Conservation (phyloP, 164 flowering plant genomes). For the Amborella trichopoda region DNA sequence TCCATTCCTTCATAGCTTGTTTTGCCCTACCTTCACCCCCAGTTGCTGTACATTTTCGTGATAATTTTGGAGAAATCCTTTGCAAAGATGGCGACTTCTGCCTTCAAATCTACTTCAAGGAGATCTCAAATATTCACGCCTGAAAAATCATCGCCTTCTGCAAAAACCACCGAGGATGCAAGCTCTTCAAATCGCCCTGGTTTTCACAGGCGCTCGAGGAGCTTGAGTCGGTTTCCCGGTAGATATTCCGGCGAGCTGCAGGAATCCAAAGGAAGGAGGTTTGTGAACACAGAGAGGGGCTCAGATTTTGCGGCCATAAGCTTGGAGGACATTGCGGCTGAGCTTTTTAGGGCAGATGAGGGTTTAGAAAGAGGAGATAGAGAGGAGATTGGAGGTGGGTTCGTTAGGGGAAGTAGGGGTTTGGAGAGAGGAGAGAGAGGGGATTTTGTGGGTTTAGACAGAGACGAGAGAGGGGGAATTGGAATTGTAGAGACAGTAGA, state of each 20-base stretch:
- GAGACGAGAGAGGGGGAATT: no score
- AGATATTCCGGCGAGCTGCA: slow-evolving; percentile 10
- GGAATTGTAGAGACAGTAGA: no score
- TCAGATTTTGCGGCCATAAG: slow-evolving; percentile 67
- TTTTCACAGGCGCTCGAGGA: slow-evolving; percentile 50
- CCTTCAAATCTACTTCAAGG: slow-evolving; percentile 74
- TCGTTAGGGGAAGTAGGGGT: slow-evolving; percentile 1
- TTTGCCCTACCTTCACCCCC: no score
- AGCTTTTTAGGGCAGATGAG: slow-evolving; percentile 30
- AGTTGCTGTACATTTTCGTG: no score
- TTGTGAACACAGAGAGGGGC: slow-evolving; percentile 72
- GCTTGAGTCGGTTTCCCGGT: slow-evolving; percentile 48
- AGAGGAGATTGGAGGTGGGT: background rate
- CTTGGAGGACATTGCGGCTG: slow-evolving; percentile 73
- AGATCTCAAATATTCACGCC: slow-evolving; percentile 31
- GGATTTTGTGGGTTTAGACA: background rate
- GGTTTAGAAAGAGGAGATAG: background rate
- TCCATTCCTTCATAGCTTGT: no score
- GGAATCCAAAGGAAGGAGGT: slow-evolving; percentile 37
- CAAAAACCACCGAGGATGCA: slow-evolving; percentile 13
- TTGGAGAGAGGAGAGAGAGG: background rate
- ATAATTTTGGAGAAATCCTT: no score
- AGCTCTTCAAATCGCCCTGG: slow-evolving; percentile 19
- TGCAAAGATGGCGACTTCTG: slow-evolving; percentile 54
- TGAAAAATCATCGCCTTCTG: slow-evolving; percentile 3